These are phyloP conservation scores for Tricholomella constricta DNA, from an alignment of 768 basidiomycete genomes.

Conservation along the genomic window DNA sequence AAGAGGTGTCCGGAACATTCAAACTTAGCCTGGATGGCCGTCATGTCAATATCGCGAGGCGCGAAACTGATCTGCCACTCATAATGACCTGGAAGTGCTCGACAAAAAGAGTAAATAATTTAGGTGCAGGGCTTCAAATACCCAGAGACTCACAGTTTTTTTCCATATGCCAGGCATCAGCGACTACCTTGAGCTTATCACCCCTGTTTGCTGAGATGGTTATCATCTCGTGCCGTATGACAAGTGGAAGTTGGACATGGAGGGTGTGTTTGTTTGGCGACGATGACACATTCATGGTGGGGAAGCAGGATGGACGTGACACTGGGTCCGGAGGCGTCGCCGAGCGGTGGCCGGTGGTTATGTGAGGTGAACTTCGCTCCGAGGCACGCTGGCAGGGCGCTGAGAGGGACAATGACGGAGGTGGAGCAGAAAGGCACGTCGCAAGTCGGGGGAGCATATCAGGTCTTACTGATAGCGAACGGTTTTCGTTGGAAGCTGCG, in stretches of 20 bases:
- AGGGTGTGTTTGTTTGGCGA: constrained; percentile 43
- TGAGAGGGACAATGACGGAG: constrained; percentile 26
- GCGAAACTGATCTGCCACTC: constrained; percentile 63
- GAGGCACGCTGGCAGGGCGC: constrained; percentile 19
- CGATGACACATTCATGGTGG: constrained; percentile 47
- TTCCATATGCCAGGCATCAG: constrained; percentile 66
- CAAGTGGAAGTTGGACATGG: constrained; percentile 48
- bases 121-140: background rate
- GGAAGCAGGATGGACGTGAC: constrained; percentile 32
- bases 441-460: constrained; percentile 31
- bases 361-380: constrained; percentile 19
- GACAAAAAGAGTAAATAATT: constrained; percentile 2
- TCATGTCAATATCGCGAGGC: constrained; percentile 56
- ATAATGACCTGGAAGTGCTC: constrained; percentile 49
- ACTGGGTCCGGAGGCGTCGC: constrained; percentile 18
- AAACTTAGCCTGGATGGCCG: constrained; percentile 51
- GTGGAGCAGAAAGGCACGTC: constrained; percentile 29
- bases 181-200: constrained; percentile 56
- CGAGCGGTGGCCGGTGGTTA: constrained; percentile 15
- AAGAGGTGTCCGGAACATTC: constrained; percentile 46
- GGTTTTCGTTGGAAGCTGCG: too few relatives aligned
- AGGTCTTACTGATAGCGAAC: constrained; percentile 2
- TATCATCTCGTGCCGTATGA: constrained; percentile 61
- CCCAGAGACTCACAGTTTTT: constrained; percentile 49
- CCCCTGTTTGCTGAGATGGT: constrained; percentile 63